phyloP scores from a whole-genome alignment of 176 grass and related monocot genomes.

The Secale cereale region DNA sequence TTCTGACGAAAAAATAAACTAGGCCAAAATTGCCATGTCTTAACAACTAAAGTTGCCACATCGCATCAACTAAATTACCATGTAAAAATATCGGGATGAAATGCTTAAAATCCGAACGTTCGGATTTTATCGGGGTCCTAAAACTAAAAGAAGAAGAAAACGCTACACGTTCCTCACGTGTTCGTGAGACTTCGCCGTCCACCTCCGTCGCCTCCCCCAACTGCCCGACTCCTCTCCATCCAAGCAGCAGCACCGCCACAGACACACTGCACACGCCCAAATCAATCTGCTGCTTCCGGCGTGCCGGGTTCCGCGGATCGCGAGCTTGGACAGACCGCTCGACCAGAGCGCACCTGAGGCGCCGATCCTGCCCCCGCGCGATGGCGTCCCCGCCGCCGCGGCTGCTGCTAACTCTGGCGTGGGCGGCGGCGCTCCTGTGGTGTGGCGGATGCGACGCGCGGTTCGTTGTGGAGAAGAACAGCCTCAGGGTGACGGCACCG shows the following conservation, averaged over 20 bases:
- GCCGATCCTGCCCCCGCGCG: not conserved
- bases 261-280: not conserved
- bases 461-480: slow-evolving; percentile 85
- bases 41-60: too few species aligned
- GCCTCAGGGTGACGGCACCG: slow-evolving; percentile 64
- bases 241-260: not conserved
- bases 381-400: not conserved
- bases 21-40: too few species aligned
- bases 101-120: too few species aligned
- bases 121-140: too few species aligned
- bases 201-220: slow-evolving; percentile 3
- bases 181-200: slow-evolving; percentile 5
- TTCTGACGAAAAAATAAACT: too few species aligned
- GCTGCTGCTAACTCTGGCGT: slow-evolving; percentile 30
- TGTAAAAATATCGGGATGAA: too few species aligned
- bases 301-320: not conserved
- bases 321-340: not conserved
- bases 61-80: too few species aligned
- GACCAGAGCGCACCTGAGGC: not conserved
- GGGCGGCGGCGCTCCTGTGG: slow-evolving; percentile 39
- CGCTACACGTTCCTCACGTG: not conserved
- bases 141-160: not conserved
- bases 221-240: not conserved
- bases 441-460: slow-evolving; percentile 30
- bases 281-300: not conserved